Percentiles rank a stretch among this genome's conserved stretches.
These are phyloP conservation scores for Penicillium sclerotiorum DNA, from an alignment of 2,329 filamentous ascomycete species.

Conservation along the genomic window DNA sequence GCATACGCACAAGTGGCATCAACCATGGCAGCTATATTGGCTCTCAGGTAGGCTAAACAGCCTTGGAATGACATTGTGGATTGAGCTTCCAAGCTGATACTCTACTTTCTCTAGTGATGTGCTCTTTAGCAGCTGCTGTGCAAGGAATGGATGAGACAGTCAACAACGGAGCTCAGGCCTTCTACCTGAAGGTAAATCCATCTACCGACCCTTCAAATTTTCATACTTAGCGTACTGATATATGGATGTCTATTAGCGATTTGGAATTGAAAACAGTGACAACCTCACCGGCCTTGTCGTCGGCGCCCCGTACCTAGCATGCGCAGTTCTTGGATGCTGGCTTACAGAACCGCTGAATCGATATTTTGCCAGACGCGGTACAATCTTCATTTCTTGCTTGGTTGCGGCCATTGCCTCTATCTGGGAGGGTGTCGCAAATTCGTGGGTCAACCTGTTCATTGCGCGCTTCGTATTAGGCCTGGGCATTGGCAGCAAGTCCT, in stretches of 20 bases:
- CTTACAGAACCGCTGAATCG: conserved; percentile 51
- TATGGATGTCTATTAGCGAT: conserved; percentile 5
- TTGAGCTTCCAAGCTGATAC: not conserved
- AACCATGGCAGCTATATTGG: conserved; percentile 54
- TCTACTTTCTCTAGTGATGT: conserved; percentile 42
- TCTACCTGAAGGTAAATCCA: conserved; percentile 33
- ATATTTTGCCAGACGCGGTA: conserved; percentile 49
- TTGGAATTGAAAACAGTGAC: conserved; percentile 24
- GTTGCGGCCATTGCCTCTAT: conserved; percentile 46
- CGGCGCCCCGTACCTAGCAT: conserved; percentile 50
- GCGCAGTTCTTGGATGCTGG: conserved; percentile 52
- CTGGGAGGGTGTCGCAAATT: conserved; percentile 47
- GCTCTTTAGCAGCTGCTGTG: conserved; percentile 58
- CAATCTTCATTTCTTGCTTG: conserved; percentile 47
- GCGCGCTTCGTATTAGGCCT: conserved; percentile 48
- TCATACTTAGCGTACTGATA: not conserved
- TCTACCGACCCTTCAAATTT: not conserved
- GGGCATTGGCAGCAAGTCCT: conserved; percentile 47
- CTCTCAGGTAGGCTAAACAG: conserved; percentile 36
- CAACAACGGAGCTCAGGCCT: conserved; percentile 50
- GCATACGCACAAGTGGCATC: conserved; percentile 53
- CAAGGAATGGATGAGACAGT: conserved; percentile 57
- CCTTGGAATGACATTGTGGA: not conserved
- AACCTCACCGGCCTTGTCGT: conserved; percentile 48
- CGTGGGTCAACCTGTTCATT: conserved; percentile 47